Evolutionary conservation across 75 land plant genomes (phyloP), one percentile per base, ranked within the genome.

Genomic region (Sequoiadendron giganteum): DNA sequence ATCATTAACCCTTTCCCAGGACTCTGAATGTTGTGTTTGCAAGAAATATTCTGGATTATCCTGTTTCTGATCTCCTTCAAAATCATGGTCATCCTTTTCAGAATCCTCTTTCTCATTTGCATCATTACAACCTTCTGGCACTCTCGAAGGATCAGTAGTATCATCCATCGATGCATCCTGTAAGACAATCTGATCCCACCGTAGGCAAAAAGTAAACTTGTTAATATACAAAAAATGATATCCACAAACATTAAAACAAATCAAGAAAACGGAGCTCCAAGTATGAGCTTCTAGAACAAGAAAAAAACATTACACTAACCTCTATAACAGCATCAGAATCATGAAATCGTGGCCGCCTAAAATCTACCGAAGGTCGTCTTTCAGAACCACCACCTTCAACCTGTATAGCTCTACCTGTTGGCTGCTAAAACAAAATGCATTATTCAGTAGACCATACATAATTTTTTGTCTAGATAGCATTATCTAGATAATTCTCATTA

Each of bases 241-340:
- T 86, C 78, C 10, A 40, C 18, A 76, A 76, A 25, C 5, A 75
- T 25, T 15, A 42, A 79, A 16, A 47, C 48, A 43, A 7, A 25
- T 45, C 49, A 81, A 81, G 84, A 82, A 82, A n/a, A 45, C 48
- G n/a, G 49, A 82, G 34, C 32, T 82, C 68, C 19, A 54, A 58
- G 19, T 1, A 72, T 10, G 2, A 58, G 18, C 81, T 86, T 85
- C n/a, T 21, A 36, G 28, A 58, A 34, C 18, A 82, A 10, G n/a
- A 79, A 7, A 68, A 28, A 2, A 13, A 42, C 16, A 45, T 47
- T 30, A 18, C 2, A 5, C 25, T 58, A 40, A 95, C 97, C 95
- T 96, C 95, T 88, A 96, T 96, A 18, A 97, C 92, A 84, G 96
- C 95, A 94, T 96, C 98, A 54, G 96, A 93, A 92, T 97, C 99